A percentile compares a stretch with the other conserved stretches of the same genome.
phyloP scores from a whole-genome alignment of 169 alveolate genomes.

The Plasmodium vinckei region DNA sequence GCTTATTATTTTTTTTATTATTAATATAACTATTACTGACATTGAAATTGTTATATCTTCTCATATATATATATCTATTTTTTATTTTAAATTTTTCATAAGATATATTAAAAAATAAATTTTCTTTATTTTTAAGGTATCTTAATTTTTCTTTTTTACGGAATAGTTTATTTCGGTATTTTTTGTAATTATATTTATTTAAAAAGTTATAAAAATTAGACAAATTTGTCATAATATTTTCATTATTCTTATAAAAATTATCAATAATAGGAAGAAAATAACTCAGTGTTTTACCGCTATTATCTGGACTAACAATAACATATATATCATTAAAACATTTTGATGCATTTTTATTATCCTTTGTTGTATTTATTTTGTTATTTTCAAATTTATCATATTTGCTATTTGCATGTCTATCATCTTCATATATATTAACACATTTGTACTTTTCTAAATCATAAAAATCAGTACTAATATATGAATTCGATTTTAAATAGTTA shows the following conservation, averaged over 20 bases:
- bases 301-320: conserved; percentile 67
- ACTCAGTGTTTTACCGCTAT: conserved; percentile 72
- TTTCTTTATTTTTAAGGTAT: conserved; percentile 35
- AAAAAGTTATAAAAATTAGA: conserved; percentile 63
- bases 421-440: background rate
- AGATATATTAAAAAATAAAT: conserved; percentile 64
- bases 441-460: conserved; percentile 50
- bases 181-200: conserved; percentile 75
- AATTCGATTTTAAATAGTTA: conserved; percentile 32
- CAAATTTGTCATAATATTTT: conserved; percentile 42
- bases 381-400: conserved; percentile 4
- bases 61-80: conserved; percentile 49
- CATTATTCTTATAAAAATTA: conserved; percentile 61
- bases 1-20: conserved; percentile 59
- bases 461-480: conserved; percentile 13
- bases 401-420: background rate
- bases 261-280: conserved; percentile 68
- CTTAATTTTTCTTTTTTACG: conserved; percentile 68
- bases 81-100: conserved; percentile 62
- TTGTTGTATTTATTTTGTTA: background rate
- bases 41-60: conserved; percentile 50
- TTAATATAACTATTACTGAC: conserved; percentile 42
- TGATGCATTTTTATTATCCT: background rate
- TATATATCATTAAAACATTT: conserved; percentile 74
- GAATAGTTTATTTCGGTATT: conserved; percentile 59